These are phyloP conservation scores for Toxoplasma gondii DNA, from an alignment of 169 alveolate species.

Conservation along the genomic window DNA sequence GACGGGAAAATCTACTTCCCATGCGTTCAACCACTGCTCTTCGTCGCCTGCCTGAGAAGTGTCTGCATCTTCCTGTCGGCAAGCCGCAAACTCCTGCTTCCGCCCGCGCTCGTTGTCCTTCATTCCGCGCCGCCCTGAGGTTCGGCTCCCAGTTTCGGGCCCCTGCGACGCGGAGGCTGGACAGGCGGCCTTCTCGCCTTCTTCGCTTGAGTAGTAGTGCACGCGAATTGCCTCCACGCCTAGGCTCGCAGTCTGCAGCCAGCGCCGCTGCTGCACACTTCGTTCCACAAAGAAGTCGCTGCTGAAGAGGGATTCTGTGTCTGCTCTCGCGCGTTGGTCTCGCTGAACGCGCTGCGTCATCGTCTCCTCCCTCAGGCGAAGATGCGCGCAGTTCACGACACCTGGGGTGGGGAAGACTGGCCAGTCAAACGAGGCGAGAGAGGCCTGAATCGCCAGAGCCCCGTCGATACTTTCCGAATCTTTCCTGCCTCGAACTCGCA, in stretches of 20 bases:
- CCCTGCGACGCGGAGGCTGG: not conserved
- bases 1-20: slow-evolving; percentile 48
- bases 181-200: not conserved
- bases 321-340: not conserved
- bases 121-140: not conserved
- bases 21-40: slow-evolving; percentile 52
- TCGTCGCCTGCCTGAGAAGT: not conserved
- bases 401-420: slow-evolving; percentile 6
- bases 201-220: not conserved
- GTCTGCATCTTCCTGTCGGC: too few species aligned
- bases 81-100: not conserved
- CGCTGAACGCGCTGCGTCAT: not conserved
- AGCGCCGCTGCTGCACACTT: not conserved
- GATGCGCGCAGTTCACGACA: not conserved
- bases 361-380: not conserved
- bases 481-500: not conserved
- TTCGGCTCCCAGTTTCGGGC: not conserved
- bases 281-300: not conserved
- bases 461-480: not conserved
- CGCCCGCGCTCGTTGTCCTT: not conserved
- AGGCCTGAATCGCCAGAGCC: not conserved
- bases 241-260: not conserved
- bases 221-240: not conserved
- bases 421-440: not conserved
- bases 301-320: not conserved